Base-by-base conservation (phyloP, 1,284 basidiomycete species). In the Austroboletus novae-zelandiae region DNA sequence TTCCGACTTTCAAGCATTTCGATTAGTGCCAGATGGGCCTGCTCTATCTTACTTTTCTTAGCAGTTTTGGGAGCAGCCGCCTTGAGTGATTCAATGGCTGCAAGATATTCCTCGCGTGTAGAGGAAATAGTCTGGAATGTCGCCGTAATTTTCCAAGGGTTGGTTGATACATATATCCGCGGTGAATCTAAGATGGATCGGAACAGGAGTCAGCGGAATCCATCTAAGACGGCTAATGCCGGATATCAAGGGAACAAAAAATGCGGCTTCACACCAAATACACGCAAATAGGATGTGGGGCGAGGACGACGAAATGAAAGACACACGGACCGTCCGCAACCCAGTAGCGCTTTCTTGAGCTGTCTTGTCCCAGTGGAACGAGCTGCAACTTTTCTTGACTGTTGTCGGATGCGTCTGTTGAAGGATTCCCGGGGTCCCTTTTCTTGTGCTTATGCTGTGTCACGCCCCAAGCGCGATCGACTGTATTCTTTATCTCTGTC, bases 401-500 rank as follows among this genome's bases (percentile, higher is more conserved):
- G 52, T 75, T 73, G 18, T 86, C 84, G 44, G 72, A 69, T 43
- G 82, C 71, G 31, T 77, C 74, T 29, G 80, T 77, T 37, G 79
- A 77, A 5, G 77, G 71, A 45, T 75, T 72, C 11, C 76, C 66
- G 10, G 75, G 70, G 56, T 87, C 83, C 52, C 79, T 80, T 71
- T 89, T 91, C 76, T 88, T 89, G 69, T 89, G 84, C 60, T 89
- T 89, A 65, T 84, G 84, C 59, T 87, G 84, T 49, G 80, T 77
- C 61, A 89, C 84, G 60, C 88, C 88, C 87, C 89, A 90, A 45
- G 87, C 88, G 65, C 80, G 80, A 76, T 91, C 89, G 67, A 91
- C 86, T 48, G 74, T 74, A 45, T 69, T 74, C 69, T 88, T 89
- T 63, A 89, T 77, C 47, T 83, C 82, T 40, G 72, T 65, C 56